Evolutionary conservation across 768 basidiomycete genomes (phyloP), one percentile per base, ranked within the genome.

Genomic region (Kwoniella shandongensis): DNA sequence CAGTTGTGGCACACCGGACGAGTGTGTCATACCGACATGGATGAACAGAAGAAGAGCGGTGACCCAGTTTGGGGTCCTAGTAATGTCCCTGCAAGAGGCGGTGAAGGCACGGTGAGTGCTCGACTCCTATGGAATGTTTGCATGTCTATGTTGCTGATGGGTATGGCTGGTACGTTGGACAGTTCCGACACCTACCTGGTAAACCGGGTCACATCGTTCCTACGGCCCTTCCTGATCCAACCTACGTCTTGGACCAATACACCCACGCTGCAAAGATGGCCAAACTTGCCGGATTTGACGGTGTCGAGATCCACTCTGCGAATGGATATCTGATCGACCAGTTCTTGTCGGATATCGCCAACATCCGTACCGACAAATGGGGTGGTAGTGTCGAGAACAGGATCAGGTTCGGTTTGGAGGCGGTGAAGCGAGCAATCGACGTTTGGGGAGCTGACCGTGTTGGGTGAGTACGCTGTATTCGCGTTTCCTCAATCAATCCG

Each of bases 331-430:
- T 57, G 32, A 49, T 79, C 51, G 83, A 87, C 65, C 84, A 87
- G 68, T 87, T 88, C 78, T 57, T 84, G 10, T 83, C 86, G 63
- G 78, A 81, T 25, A 67, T 78, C n/a, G 78, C 78, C 32, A 87
- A 88, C 72, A 65, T 79, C 4, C 80, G 86, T 15, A 83, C 81
- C 6, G 86, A 88, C 68, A 76, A 80, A 42, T 89, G 86, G 70
- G 88, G 88, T 0, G 88, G 88, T 1, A 81, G 80, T 42, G 75
- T 87, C 26, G 82, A 85, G 69, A 82, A 81, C 54, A 79, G 88
- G 4, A 77, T 79, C 1, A 78, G 82, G 25, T 88, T 89, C 69
- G 66, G 74, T 0, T 74, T 85, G 5, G 83, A 85, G 57, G 77
- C 36, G 25, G n/a, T 47, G 18, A 49, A 44, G 38, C 6, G 25